These are phyloP conservation scores for Capsicum chinense DNA, from an alignment of 257 asterid species.

Conservation along the genomic window DNA sequence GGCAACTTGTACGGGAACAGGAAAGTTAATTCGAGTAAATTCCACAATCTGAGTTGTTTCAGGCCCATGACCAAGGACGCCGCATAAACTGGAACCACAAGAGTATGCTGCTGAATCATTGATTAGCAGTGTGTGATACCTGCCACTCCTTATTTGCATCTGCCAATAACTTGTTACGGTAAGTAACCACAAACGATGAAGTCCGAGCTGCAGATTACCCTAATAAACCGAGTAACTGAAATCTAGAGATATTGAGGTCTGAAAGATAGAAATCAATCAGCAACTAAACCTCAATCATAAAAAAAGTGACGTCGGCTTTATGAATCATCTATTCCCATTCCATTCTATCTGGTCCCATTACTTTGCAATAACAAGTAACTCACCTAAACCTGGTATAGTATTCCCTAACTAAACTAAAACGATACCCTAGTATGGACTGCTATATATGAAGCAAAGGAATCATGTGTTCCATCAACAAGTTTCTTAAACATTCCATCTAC, in stretches of 20 bases:
- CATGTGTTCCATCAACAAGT: not conserved
- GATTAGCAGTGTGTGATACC: constrained; percentile 82
- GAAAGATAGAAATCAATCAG: constrained; percentile 18
- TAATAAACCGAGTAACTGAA: not conserved
- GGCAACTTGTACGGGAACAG: constrained; percentile 58
- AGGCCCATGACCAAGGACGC: constrained; percentile 92
- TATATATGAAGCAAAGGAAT: not conserved
- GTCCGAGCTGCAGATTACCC: not conserved
- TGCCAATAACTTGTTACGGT: constrained; percentile 45
- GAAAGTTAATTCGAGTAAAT: constrained; percentile 69
- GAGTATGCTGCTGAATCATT: constrained; percentile 65
- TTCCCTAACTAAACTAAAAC: not conserved
- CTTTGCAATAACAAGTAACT: not conserved
- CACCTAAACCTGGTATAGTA: not conserved
- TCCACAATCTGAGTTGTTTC: constrained; percentile 75
- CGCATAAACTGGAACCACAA: constrained; percentile 87
- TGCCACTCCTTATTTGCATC: constrained; percentile 90
- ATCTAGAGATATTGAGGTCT: not conserved
- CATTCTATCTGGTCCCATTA: not conserved
- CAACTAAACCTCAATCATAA: not conserved
- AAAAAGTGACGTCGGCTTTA: not conserved
- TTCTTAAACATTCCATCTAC: not conserved
- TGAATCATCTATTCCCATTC: not conserved
- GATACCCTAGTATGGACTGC: not conserved
- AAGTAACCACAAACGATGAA: constrained; percentile 24